Base-by-base conservation (phyloP, 2,329 filamentous ascomycete genomes). In the Beauveria caledonica region DNA sequence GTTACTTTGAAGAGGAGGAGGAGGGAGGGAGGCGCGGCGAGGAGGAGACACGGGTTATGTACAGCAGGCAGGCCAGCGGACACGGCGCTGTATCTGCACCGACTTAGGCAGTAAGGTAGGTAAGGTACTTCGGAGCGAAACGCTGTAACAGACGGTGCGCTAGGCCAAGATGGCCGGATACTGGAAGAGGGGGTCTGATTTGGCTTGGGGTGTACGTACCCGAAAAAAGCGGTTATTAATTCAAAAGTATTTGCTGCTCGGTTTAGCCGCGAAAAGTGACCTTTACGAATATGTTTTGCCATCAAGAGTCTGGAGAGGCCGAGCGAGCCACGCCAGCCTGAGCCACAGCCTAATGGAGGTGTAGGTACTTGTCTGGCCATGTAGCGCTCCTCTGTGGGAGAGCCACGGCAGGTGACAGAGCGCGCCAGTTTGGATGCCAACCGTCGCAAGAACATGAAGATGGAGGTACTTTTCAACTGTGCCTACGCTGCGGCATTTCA, bases 1-100 rank as follows among this genome's bases (percentile, higher is more conserved):
- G 75, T 78, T 80, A 76, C 72, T 77, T 77, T 75, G 63, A 66
- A 40, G 51, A 51, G 60, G 57, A 70, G 65, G 69, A 72, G 70
- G 62, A 66, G 69, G 67, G 67, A 73, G 70, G 72, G 58, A 71
- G 67, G 65, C 63, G 67, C 64, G 64, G 62, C 53, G 62, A 61
- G 58, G 49, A 45, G 33, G 48, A 40, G 19, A 49, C 13, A 42
- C 63, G 65, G 66, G 64, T 62, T 66, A 64, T 62, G 62, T 62
- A 61, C 17, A 39, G 3, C 60, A 42, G 42, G 51, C 17, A 64
- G 63, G 64, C 62, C 33, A 36, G 33, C 33, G 11, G 11, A 36
- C 33, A 13, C 11, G 11, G 33, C 33, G 33, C 33, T 36, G 33
- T 36, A 36, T 36, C 33, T 11, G 11, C 13, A 36, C 33, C 33